Base-by-base conservation (phyloP, 1,284 basidiomycete species). In the Pulchroboletus neoregius region DNA sequence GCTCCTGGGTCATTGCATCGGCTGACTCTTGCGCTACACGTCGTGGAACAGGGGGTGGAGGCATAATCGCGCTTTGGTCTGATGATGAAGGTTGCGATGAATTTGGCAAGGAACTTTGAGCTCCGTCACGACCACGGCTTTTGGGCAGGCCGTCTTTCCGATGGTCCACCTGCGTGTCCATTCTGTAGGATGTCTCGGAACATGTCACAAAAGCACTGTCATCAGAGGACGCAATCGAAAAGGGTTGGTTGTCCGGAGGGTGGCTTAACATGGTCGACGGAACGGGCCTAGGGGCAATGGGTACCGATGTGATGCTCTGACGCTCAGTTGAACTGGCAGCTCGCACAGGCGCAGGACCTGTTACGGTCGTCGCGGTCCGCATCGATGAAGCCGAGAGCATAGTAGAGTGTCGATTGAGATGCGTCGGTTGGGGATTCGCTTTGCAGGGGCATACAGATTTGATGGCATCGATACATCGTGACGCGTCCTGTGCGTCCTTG, bases 361-460 rank as follows among this genome's bases (percentile, higher is more conserved):
- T 9, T 2, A 37, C 34, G 18, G 44, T 46, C 34, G 66, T 62
- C 33, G 45, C 42, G 23, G 57, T 31, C 6, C 54, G 63, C 13
- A 48, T 30, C 33, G 61, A 23, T 2, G 56, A 45, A 9, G 43
- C 6, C 9, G 60, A 22, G 27, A 52, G 45, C 40, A 60, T 51
- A 5, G 60, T 63, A 10, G 53, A 18, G 5, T 60, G 53, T 35
- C 51, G 55, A 37, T 48, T 48, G 26, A 56, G 49, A 6, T 52
- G 49, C 22, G 32, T 54, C 18, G 57, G 55, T 39, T 50, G 53
- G n/a, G 68, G 61, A 46, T 72, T 81, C 35, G 71, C 65, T 64
- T 78, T 87, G 70, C 86, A 89, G 2, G 84, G 86, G 58, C 86
- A 88, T 32, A 87, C 73, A 16, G 73, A 70, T 44, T 75, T 74